Evolutionary conservation across 2,329 filamentous ascomycete genomes (phyloP), one percentile per base, ranked within the genome.

Genomic region (Rutstroemia sp.): DNA sequence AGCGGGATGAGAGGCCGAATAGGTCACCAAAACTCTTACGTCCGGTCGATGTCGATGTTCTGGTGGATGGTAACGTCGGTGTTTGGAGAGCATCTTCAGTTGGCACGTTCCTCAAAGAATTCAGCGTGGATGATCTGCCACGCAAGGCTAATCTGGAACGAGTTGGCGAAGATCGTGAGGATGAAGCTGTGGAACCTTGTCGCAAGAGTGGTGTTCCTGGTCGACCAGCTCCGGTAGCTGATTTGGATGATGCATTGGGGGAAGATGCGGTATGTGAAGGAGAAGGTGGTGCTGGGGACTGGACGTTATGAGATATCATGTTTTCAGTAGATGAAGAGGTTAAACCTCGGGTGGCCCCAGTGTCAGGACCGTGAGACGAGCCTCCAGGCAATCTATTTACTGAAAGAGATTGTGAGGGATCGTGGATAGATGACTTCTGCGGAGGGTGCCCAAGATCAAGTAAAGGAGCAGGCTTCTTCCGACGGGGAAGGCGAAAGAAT

Each of bases 1-100:
- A 79, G 61, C 92, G 83, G 61, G 83, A 80, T 19, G 82, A 78
- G 37, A 96, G 75, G 14, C 83, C 86, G 65, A 99, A 85, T 19
- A 97, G 76, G 63, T 96, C 94, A 53, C 92, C 90, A 65, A 99
- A 90, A 71, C 92, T 97, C 72, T 92, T 94, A 54, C 94, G 82
- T 5, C 92, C 91, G n/a, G 87, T 92, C 0, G 90, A 96, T 1
- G 87, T 90, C 1, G 92, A 96, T 5, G 84, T 92, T 52, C 91
- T 80, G 2, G 64, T 63, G 4, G 69, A 68, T 37, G 66, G 67
- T n/a, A 83, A 72, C 23, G 81, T 81, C 4, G 85, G 84, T 3
- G 86, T 83, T 6, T 82, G 77, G 5, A 87, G 79, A 54, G 85
- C 82, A 37, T 87, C 82, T 59, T 90, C 88, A 18, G 85, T 83